phyloP scores from a whole-genome alignment of 2,329 filamentous ascomycete species.

The Nigrospora osmanthi region DNA sequence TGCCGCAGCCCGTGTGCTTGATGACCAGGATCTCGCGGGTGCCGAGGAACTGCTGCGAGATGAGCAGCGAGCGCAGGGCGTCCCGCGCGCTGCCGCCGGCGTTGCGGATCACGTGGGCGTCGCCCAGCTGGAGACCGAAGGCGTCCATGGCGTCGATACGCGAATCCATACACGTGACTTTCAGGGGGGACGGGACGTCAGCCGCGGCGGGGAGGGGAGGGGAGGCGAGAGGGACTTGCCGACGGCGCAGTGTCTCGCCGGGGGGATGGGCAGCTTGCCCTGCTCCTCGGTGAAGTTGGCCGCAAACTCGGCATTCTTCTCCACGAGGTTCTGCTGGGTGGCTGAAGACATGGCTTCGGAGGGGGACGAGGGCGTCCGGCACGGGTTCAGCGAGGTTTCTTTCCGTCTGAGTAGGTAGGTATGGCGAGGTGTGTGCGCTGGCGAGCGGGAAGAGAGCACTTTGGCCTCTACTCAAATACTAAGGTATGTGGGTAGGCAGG shows the following conservation, averaged over 20 bases:
- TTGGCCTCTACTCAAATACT: no score
- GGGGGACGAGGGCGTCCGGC: no score
- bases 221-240: slow-evolving; percentile 31
- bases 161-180: slow-evolving; percentile 78
- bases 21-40: slow-evolving; percentile 68
- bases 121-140: slow-evolving; percentile 64
- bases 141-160: slow-evolving; percentile 60
- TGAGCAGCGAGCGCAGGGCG: slow-evolving; percentile 65
- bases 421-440: no score
- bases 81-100: slow-evolving; percentile 61
- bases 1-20: slow-evolving; percentile 69
- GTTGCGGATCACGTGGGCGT: slow-evolving; percentile 74
- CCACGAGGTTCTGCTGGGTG: slow-evolving; percentile 45
- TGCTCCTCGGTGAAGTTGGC: slow-evolving; percentile 47
- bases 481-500: no score
- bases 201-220: slow-evolving; percentile 7
- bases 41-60: slow-evolving; percentile 71
- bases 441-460: no score
- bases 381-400: no score
- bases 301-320: slow-evolving; percentile 50
- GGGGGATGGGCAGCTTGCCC: slow-evolving; percentile 58
- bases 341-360: slow-evolving; percentile 19
- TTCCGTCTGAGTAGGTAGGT: no score
- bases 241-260: slow-evolving; percentile 60
- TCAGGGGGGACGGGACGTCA: slow-evolving; percentile 5